Base-by-base conservation (phyloP, 2,329 filamentous ascomycete species). In the Coleophoma crateriformis region DNA sequence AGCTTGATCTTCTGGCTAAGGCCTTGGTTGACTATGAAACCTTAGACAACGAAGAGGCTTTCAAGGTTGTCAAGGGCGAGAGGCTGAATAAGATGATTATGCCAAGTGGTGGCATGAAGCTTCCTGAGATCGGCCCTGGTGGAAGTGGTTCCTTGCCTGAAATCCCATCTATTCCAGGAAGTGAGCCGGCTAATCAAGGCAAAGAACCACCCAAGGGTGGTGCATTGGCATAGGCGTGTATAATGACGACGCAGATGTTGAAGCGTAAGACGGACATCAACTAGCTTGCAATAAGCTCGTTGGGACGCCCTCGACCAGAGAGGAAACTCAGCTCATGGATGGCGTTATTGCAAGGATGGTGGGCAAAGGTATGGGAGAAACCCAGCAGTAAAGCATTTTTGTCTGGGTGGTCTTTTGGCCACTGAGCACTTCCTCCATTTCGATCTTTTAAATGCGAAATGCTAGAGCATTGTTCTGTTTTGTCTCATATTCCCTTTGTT, bases 21-120 rank as follows among this genome's bases (percentile, higher is more conserved):
- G 94, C 91, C 6, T 77, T 99, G 10, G 83, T 99, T 33, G 85
- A 96, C 68, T 97, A 96, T 68, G 94, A 99, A 74, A 96, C 90
- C 0, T 72, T 99, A 46, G 87, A 87, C 67, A 88, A 86, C 67
- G 84, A 87, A 3, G 94, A 99, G 68, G 95, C 97, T 55, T 84
- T 91, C 67, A 89, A 87, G 73, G 88, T 97, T 6, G 84, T 99
- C 55, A 82, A 81, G 47, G 94, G 94, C 34, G 90, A 96, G 71
- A 85, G 87, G 64, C 73, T 99, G 35, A 76, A 84, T 1, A 88
- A 88, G 52, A 70, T 88, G 46, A 78, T 76, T 53, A 73, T 81
- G 53, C 75, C 81, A 17, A 68, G 75, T 47, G 71, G 77, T 17
- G 82, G 81, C 2, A 82, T 91, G 66, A 85, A 87, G 62, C 68